A percentile compares a stretch with the other conserved stretches of the same genome.
Evolutionary conservation across 2,329 filamentous ascomycete genomes (phyloP).

Genomic region (Sporothrix brunneoviolacea): DNA sequence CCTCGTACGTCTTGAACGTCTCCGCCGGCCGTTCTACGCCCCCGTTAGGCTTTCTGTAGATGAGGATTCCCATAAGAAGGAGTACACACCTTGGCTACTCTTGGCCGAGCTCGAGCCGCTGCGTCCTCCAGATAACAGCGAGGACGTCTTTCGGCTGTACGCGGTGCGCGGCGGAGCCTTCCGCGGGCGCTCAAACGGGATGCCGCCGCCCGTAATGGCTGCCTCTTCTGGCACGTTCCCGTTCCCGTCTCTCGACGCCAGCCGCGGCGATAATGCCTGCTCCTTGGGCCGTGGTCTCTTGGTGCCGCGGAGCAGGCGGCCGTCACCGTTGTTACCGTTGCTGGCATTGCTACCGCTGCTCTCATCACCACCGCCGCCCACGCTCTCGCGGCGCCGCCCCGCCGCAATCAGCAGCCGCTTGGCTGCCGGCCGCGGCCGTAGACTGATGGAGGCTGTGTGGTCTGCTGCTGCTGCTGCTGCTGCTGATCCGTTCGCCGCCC

Average conservation of each 20-base stretch:
- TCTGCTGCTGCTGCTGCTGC: neutral
- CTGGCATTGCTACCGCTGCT: conserved; percentile 3
- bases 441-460: neutral
- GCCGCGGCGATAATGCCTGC: too few species aligned
- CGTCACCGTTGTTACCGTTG: neutral
- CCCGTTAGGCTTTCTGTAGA: neutral
- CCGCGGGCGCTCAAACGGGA: neutral
- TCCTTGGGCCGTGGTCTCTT: conserved; percentile 3
- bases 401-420: neutral
- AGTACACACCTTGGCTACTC: neutral
- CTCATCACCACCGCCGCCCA: neutral
- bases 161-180: neutral
- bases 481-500: neutral
- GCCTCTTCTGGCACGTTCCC: too few species aligned
- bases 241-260: too few species aligned
- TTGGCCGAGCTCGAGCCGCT: neutral
- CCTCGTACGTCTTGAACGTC: neutral
- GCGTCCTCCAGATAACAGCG: too few species aligned
- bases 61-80: too few species aligned
- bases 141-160: conserved; percentile 1
- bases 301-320: neutral
- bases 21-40: neutral
- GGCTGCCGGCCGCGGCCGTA: neutral
- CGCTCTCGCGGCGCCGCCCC: neutral
- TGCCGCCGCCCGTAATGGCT: too few species aligned